Base-by-base conservation (phyloP, 2,329 filamentous ascomycete species). In the Trichoderma hamatum region DNA sequence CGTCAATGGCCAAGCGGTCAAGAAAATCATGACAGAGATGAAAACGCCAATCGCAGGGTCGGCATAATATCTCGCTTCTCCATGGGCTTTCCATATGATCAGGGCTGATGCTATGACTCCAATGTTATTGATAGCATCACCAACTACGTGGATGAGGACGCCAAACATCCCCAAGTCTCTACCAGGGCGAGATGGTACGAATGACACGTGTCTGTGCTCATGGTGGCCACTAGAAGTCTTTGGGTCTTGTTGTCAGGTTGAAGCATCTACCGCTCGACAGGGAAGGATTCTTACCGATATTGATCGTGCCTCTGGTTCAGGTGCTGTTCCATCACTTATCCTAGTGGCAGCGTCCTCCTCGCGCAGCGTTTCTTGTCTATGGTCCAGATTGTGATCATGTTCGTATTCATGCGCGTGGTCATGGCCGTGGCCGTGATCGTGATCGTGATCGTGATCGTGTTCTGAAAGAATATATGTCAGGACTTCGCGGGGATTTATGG, bases 71-170 rank as follows among this genome's bases (percentile, higher is more conserved):
- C 89, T 83, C 3, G 78, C 82, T 1, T 85, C 81, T 34, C 85
- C 88, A 34, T 84, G 76, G 0, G 85, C 82, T 68, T 89, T 82
- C 91, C 90, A 93, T 76, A 94, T 90, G 36, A 92, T 82, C 2
- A 90, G 74, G 0, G 89, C 90, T 0, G 90, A 86, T 43, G 90
- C 81, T 60, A 93, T 92, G 70, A 94, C 91, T 11, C 90, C 91
- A 13, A 93, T 77, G 73, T 94, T 94, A 80, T 93, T 94, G 71
- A 91, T 83, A 5, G 90, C 90, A 74, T 94, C 92, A 36, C 90
- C 89, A 3, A 92, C 74, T 30, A 94, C 86, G 74, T 94, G 92
- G 16, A 92, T 79, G 13, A 94, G 75, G 1, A 92, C 90, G 1
- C 89, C 91, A 71, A 91, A 80, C 82, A 92, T 90, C 13, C 89